phyloP scores from a whole-genome alignment of 2,329 filamentous ascomycete species.

The Botryotinia convoluta region DNA sequence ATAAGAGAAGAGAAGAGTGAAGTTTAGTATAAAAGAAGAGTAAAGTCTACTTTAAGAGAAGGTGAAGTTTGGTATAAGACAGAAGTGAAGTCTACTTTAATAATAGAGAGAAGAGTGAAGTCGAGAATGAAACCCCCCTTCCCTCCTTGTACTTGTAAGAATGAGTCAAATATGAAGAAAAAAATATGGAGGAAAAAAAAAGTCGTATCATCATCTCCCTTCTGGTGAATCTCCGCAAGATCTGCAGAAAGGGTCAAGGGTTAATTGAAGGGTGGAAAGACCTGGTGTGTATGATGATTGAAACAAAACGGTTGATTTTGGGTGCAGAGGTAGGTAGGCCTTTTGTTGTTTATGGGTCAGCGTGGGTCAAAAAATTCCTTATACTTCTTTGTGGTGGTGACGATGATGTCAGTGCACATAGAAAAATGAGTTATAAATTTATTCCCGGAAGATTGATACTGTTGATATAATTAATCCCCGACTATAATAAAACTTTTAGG shows the following conservation, averaged over 20 bases:
- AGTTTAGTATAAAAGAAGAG: neutral
- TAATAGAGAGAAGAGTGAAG: neutral
- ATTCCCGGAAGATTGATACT: neutral
- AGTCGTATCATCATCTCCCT: neutral
- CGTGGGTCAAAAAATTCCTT: neutral
- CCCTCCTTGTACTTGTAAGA: neutral
- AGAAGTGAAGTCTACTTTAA: too few relatives aligned
- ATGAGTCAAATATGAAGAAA: neutral
- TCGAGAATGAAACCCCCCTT: neutral
- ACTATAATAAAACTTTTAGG: neutral
- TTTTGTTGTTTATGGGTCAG: neutral
- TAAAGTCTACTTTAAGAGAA: too few relatives aligned
- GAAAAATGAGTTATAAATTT: neutral
- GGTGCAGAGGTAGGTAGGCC: neutral
- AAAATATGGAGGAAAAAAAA: neutral
- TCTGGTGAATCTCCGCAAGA: neutral
- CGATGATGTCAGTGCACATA: neutral
- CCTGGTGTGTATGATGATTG: neutral
- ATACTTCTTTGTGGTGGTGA: neutral
- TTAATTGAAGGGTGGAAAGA: neutral
- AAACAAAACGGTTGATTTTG: neutral
- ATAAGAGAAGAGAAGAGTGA: neutral
- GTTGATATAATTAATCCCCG: neutral
- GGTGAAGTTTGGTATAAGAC: neutral
- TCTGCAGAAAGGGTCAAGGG: conserved; percentile 1